These are phyloP conservation scores for Dothiorella sarmentorum DNA, from an alignment of 2,329 filamentous ascomycete genomes.

Conservation along the genomic window DNA sequence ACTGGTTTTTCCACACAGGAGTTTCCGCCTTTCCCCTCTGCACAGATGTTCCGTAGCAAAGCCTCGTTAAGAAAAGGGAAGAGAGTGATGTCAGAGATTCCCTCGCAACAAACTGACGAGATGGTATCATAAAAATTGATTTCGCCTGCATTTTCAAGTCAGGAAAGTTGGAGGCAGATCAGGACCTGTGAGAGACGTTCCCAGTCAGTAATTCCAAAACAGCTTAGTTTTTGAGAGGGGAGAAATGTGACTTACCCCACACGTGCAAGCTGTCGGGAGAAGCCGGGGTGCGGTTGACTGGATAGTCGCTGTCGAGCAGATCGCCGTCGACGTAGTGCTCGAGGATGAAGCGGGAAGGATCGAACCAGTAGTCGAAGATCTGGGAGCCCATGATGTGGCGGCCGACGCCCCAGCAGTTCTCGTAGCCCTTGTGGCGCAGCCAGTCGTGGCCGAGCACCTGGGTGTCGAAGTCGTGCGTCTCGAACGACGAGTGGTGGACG, in stretches of 20 bases:
- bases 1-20: too few relatives aligned
- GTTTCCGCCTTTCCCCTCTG: too few relatives aligned
- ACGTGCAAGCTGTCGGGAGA: slow-evolving; percentile 12
- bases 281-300: not conserved
- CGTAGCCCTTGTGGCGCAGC: slow-evolving; percentile 60
- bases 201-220: too few relatives aligned
- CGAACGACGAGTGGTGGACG: slow-evolving; percentile 66
- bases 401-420: slow-evolving; percentile 67
- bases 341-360: slow-evolving; percentile 60
- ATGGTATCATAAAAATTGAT: too few relatives aligned
- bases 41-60: too few relatives aligned
- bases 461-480: slow-evolving; percentile 69
- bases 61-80: too few relatives aligned
- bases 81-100: too few relatives aligned
- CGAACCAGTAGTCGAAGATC: slow-evolving; percentile 69
- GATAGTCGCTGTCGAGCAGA: slow-evolving; percentile 6
- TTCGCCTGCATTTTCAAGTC: too few relatives aligned
- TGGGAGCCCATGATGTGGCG: slow-evolving; percentile 67
- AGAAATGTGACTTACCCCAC: slow-evolving; percentile 7
- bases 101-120: too few relatives aligned
- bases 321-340: slow-evolving; percentile 67
- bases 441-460: slow-evolving; percentile 69
- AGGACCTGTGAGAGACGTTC: too few relatives aligned
- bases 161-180: slow-evolving; percentile 9
- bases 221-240: not conserved